Evolutionary conservation across 139 green algal species (phyloP), one percentile per base, ranked within the genome.

Genomic region (Helicosporidium sp.): DNA sequence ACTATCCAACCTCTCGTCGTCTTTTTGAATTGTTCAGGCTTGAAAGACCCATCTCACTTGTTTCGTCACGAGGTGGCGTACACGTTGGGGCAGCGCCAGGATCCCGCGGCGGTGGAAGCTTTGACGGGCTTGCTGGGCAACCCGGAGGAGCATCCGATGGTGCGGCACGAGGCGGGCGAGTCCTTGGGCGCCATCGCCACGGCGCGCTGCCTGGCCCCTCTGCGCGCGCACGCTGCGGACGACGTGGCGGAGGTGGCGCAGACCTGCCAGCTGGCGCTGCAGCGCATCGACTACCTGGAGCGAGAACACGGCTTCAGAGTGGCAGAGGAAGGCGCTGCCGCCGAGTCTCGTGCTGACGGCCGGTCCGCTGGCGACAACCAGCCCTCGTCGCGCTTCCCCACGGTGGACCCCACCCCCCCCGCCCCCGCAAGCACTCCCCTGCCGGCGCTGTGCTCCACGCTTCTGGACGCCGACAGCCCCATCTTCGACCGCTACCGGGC

Each of bases 191-290:
- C 83, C 6, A 93, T 93, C 34, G 83, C 69, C 20, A 75, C 58
- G 0, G 41, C 62, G 20, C 58, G 71, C 12, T 90, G 80, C 55
- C 37, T 87, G 27, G 33, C 46, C 17, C 49, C 73, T 3, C 63
- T 97, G 6, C 50, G 64, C 46, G 26, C 68, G 22, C 62, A 77
- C 51, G 4, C 23, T 17, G 37, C 56, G 2, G 79, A 91, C 49
- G 7, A 24, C 34, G 49, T 39, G 40, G 19, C 41, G n/a, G 67
- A 85, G 70, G 81, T 99, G 2, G 71, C 78, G 3, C 87, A 99
- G 58, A 99, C 89, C 0, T 96, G 87, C 57, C 66, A 90, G 66
- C 64, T 99, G 44, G 90, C 89, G 20, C 60, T 96, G 37, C 74
- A 84, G 49, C 64, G 84, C 3, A 79, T 97, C 7, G 51, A 91